Base-by-base conservation (phyloP, 768 basidiomycete species). In the Xerocomellus amylosporus region DNA sequence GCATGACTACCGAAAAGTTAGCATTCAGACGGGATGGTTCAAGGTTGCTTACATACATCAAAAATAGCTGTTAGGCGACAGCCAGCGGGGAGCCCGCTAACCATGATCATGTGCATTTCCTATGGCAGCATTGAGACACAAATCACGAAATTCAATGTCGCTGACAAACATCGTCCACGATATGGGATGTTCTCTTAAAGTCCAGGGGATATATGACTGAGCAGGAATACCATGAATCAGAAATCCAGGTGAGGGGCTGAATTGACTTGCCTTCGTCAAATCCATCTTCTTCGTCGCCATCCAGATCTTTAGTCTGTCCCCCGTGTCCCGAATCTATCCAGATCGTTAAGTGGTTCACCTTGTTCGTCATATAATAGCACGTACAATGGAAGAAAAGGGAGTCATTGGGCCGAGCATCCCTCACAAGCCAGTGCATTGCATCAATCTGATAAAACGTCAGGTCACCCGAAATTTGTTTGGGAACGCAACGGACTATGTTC, bases 351-450 rank as follows among this genome's bases (percentile, higher is more conserved):
- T 3, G 8, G 5, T 20, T 20, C 10, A 10, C 2, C 1, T 39
- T 19, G 19, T n/a, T 33, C 1, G 15, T 42, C 26, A 42, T 12
- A 53, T 3, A 7, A 41, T 19, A 28, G 14, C 2, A 70, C 82
- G 53, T 54, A 88, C 90, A 95, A 60, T 94, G 93, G 79, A 95
- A 90, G 77, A 94, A 93, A 31, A 95, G 75, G 4, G 93, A 86
- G 62, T 96, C 93, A 58, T 93, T 87, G 1, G 90, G 84, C 17
- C 74, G 73, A 13, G 95, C 93, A 57, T 79, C 87, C 15, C 71
- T 73, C 17, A 94, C 90, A n/a, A 99, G 84, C 95, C 94, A 98
- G 55, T 84, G 78, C 91, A 96, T 95, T 5, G 88, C 93, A 42
- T 78, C 71, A 19, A 92, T 64, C 84, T 88, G 58, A 13, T 34